These are phyloP conservation scores for Clitoria ternatea DNA, from an alignment of 306 rosid species.

Conservation along the genomic window DNA sequence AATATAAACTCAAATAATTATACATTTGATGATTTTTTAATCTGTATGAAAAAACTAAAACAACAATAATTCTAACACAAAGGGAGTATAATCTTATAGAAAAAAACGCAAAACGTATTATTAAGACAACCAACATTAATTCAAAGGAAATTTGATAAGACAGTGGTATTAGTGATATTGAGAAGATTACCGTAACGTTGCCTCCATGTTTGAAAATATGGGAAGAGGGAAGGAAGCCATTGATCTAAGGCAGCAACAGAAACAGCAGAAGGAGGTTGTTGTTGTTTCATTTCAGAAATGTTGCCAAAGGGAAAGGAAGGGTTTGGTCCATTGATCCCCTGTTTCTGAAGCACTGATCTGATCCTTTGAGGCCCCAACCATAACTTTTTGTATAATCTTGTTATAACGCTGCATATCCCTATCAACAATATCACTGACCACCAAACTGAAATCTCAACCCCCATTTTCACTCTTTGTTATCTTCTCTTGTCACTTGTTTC, in stretches of 20 bases:
- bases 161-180: no score
- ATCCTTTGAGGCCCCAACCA: constrained; percentile 24
- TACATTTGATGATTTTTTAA: no score
- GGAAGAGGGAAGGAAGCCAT: constrained; percentile 28
- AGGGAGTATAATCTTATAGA: no score
- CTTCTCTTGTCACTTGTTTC: neutral
- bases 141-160: no score
- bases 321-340: constrained; percentile 33
- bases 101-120: no score
- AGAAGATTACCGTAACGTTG: constrained; percentile 33
- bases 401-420: neutral
- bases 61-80: no score
- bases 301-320: constrained; percentile 32
- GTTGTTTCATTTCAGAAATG: constrained; percentile 2
- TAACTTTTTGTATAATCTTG: neutral
- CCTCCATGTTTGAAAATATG: constrained; percentile 27
- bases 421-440: neutral
- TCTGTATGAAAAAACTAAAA: no score
- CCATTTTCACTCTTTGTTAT: neutral
- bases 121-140: no score
- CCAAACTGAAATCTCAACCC: neutral
- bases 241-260: neutral
- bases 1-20: no score
- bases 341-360: constrained; percentile 10
- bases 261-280: neutral